These are phyloP conservation scores for Phytophthora ramorum DNA, from an alignment of 352 stramenopile species.

Conservation along the genomic window DNA sequence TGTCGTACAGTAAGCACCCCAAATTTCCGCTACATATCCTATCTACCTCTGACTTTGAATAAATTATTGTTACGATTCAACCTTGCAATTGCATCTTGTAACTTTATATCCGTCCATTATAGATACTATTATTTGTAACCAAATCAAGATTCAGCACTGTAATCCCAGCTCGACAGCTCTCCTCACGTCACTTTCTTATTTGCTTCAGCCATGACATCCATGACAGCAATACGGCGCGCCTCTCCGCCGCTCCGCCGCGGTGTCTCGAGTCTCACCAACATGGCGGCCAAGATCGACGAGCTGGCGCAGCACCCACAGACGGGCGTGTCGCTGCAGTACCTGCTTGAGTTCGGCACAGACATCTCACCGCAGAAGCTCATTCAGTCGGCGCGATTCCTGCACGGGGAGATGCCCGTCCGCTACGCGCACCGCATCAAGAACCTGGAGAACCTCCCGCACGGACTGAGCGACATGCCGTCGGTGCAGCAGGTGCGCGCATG, in stretches of 20 bases:
- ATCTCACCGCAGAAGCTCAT: constrained; percentile 89
- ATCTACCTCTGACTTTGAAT: too few relatives aligned
- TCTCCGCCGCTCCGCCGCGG: constrained; percentile 11
- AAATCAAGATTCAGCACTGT: too few relatives aligned
- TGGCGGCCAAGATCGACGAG: constrained; percentile 74
- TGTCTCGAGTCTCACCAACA: constrained; percentile 38
- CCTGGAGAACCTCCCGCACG: constrained; percentile 95
- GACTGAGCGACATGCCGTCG: constrained; percentile 93
- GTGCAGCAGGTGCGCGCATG: constrained; percentile 96
- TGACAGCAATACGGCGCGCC: background rate
- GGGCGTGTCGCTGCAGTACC: constrained; percentile 87
- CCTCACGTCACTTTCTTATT: constrained; percentile 12
- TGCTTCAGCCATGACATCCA: background rate
- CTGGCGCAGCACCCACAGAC: constrained; percentile 81
- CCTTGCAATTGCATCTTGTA: too few relatives aligned
- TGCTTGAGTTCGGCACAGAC: constrained; percentile 89
- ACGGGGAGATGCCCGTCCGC: constrained; percentile 98
- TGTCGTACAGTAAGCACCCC: too few relatives aligned
- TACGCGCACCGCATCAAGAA: constrained; percentile 96
- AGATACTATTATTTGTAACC: too few relatives aligned
- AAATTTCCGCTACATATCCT: background rate
- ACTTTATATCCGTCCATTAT: too few relatives aligned
- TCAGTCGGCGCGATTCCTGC: constrained; percentile 95
- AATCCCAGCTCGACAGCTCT: background rate
- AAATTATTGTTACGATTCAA: too few relatives aligned